Base-by-base conservation (phyloP, 768 basidiomycete species). In the Xerocomus brunneocitrinus region DNA sequence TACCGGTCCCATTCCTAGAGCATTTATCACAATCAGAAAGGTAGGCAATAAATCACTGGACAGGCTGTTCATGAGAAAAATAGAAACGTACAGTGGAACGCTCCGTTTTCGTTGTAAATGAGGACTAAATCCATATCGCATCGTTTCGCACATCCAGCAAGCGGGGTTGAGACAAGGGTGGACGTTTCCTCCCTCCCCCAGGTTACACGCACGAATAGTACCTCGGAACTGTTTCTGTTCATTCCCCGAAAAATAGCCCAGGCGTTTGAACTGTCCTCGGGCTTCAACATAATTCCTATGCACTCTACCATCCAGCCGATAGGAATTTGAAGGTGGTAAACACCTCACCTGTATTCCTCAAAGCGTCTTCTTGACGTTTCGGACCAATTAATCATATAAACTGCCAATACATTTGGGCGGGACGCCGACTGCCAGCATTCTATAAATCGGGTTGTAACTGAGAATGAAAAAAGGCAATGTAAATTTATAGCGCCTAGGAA, bases 191-290 rank as follows among this genome's bases (percentile, higher is more conserved):
- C 32, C 19, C 44, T 66, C 65, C 1, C 65, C 65, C 14, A 66
- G 30, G n/a, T 42, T 55, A 19, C 65, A 67, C 6, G 57, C 66
- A 3, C 65, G 65, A 13, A 2, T 4, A 1, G 63, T 56, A 8
- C 63, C 22, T 1, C 66, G 65, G 22, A 67, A 67, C 1, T 22
- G 63, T 32, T 65, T 67, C 32, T 54, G 53, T 47, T 66, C 65
- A 31, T 66, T 66, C 1, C 64, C 64, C 1, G 48, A 2, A 4
- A 8, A 67, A 9, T 0, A 2, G 0, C 54, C 54, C 14, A 0
- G 30, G 25, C 25, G 28, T 6, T 9, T 43, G 35, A 56, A 62
- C 4, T 43, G 41, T 3, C 58, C 52, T 9, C 55, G 54, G 8
- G 41, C 28, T 32, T 66, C 64, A 12, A 67, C 53, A 0, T 19